Base-by-base conservation (phyloP, 805 yeast genomes). In the Candida berthetii region DNA sequence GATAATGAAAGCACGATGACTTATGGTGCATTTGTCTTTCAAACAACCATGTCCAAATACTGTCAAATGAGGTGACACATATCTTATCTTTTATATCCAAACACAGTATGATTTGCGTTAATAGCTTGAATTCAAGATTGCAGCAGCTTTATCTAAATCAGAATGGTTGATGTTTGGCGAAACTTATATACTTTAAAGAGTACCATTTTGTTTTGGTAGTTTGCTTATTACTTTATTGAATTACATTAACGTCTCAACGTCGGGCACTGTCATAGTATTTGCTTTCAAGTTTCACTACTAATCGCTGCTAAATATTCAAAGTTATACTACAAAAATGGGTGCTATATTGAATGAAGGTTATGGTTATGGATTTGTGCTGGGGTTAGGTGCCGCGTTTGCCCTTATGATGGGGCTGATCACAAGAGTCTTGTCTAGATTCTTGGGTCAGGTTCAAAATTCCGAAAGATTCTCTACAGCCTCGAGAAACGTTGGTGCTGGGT, bases 371-470 rank as follows among this genome's bases (percentile, higher is more conserved):
- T 49, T 41, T 39, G 61, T 66, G 22, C 49, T 69, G 13, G 73
- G 72, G 11, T 58, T 67, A 11, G 72, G 73, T 19, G 64, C 66
- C 7, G 65, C 62, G 5, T 66, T 66, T 44, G 68, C 71, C 9
- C 29, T 64, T 13, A 43, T 60, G 13, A 66, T 66, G 68, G 49
- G 61, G 5, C 19, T 49, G 7, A 42, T 65, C 16, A 54, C 71
- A 1, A 49, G 50, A 44, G 42, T 64, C 16, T 49, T 69, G 16
- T 53, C 66, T 14, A 58, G 52, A 38, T 69, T 62, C 48, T 55
- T 62, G 57, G 62, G 62, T 34, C 69, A 68, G 47, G 59, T 59
- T 5, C 73, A 68, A 45, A 64, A 65, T 44, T 68, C 74, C 5
- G 74, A 69, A 48, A 46, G 45, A 24, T 63, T 65, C 41, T 52